Conservation (phyloP, 176 grass and related monocot genomes). For the Triticum urartu region DNA sequence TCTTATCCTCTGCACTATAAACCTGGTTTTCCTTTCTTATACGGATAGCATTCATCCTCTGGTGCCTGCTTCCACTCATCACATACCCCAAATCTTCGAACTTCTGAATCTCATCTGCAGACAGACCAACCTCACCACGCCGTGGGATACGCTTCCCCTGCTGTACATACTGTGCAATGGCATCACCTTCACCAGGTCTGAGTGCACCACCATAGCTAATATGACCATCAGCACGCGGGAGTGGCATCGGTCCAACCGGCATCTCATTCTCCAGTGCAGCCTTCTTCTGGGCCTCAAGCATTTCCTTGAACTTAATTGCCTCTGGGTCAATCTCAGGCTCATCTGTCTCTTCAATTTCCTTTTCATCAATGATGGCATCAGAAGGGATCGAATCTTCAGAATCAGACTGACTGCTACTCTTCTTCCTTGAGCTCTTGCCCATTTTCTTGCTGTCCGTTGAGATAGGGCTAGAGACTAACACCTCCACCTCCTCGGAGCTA, state of each 20-base stretch:
- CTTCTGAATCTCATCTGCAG: conserved; percentile 91
- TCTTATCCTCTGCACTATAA: conserved; percentile 98
- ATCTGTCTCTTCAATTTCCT: conserved; percentile 35
- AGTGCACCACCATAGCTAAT: conserved; percentile 97
- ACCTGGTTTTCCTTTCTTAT: conserved; percentile 99
- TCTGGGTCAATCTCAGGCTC: conserved; percentile 68
- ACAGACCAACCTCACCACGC: conserved; percentile 96
- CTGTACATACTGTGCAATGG: conserved; percentile 95
- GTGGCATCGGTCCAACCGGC: conserved; percentile 73
- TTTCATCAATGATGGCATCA: conserved; percentile 42
- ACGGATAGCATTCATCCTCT: conserved; percentile 98
- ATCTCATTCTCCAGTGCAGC: conserved; percentile 72
- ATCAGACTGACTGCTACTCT: conserved; percentile 43
- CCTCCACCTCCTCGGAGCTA: conserved; percentile 50
- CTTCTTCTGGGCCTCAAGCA: conserved; percentile 91
- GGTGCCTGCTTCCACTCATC: conserved; percentile 96
- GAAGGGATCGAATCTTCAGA: conserved; percentile 35
- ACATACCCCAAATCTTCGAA: conserved; percentile 92
- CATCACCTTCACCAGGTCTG: conserved; percentile 98
- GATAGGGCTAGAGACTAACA: conserved; percentile 34
- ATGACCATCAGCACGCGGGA: conserved; percentile 77
- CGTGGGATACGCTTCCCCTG: conserved; percentile 97
- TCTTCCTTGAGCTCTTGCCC: conserved; percentile 40
- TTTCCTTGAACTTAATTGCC: conserved; percentile 83
- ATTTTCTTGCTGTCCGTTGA: conserved; percentile 37